A percentile compares a stretch with the other conserved stretches of the same genome.
phyloP scores from a whole-genome alignment of 441 rosid genomes.

The Populus trichocarpa region DNA sequence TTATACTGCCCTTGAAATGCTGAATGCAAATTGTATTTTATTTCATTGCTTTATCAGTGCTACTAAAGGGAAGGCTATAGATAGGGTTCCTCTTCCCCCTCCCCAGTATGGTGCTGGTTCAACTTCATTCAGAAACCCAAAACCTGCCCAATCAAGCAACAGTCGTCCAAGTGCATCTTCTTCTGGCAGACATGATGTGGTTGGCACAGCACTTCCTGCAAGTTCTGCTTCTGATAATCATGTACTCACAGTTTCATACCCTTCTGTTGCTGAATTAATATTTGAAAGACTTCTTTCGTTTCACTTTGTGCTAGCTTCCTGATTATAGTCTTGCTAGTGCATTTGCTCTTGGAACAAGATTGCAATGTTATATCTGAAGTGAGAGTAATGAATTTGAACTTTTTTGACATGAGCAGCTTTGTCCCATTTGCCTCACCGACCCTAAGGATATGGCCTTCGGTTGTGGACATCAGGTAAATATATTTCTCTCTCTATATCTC shows the following conservation, averaged over 20 bases:
- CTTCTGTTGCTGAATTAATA: not conserved
- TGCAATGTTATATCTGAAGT: not conserved
- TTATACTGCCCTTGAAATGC: not conserved
- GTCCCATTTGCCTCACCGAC: constrained; percentile 59
- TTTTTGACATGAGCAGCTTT: constrained; percentile 35
- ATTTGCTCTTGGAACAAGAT: not conserved
- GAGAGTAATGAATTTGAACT: not conserved
- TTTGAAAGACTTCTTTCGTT: not conserved
- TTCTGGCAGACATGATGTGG: constrained; percentile 20
- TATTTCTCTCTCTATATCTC: not conserved
- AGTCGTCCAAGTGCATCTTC: constrained; percentile 32
- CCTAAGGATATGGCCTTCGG: constrained; percentile 65
- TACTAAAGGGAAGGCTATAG: constrained; percentile 48
- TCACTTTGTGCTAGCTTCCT: not conserved
- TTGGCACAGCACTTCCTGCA: constrained; percentile 30
- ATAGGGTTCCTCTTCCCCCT: constrained; percentile 81
- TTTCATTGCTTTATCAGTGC: constrained; percentile 30
- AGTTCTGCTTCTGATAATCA: constrained; percentile 45
- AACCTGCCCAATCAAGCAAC: constrained; percentile 44
- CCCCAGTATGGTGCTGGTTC: constrained; percentile 40
- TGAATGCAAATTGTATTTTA: constrained; percentile 8
- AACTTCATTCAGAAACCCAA: constrained; percentile 45
- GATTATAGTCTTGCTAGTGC: not conserved
- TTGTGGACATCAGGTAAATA: constrained; percentile 63
- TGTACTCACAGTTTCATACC: constrained; percentile 27